Conservation (phyloP, 2,329 filamentous ascomycete genomes). For the Botryotinia globosa region DNA sequence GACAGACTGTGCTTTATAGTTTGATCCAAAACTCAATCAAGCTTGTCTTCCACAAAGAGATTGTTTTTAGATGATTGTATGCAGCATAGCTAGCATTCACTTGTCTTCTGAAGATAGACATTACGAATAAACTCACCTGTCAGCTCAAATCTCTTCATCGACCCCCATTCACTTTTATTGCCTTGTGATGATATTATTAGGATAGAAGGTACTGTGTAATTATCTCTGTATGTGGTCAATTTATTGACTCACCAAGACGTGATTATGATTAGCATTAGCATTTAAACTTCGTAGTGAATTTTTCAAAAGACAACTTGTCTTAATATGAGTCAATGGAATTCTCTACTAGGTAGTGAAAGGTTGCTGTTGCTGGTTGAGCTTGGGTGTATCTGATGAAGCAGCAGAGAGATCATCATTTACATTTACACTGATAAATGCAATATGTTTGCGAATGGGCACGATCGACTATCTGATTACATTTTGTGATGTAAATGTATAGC, state of each 20-base stretch:
- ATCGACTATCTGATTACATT: not conserved
- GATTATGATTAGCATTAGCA: not conserved
- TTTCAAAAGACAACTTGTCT: too few relatives aligned
- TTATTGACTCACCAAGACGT: not conserved
- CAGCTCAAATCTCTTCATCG: not conserved
- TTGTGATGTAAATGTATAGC: not conserved
- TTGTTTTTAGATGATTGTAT: not conserved
- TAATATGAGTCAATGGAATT: too few relatives aligned
- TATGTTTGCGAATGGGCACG: too few relatives aligned
- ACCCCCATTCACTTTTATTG: not conserved
- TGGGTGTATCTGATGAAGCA: too few relatives aligned
- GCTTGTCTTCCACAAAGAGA: not conserved
- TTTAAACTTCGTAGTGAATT: not conserved
- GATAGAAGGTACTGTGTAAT: not conserved
- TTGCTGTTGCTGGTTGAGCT: too few relatives aligned
- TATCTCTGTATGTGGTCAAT: too few relatives aligned
- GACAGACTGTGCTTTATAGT: not conserved
- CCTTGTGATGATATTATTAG: not conserved
- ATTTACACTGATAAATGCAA: too few relatives aligned
- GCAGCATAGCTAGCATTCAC: not conserved
- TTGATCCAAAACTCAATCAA: not conserved
- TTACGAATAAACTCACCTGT: rapidly evolving
- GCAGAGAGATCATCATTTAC: too few relatives aligned
- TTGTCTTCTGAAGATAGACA: not conserved
- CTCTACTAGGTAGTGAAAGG: too few relatives aligned